Evolutionary conservation across 2,329 filamentous ascomycete genomes (phyloP), one percentile per base, ranked within the genome.

Genomic region (Sphaerostilbella broomeana): DNA sequence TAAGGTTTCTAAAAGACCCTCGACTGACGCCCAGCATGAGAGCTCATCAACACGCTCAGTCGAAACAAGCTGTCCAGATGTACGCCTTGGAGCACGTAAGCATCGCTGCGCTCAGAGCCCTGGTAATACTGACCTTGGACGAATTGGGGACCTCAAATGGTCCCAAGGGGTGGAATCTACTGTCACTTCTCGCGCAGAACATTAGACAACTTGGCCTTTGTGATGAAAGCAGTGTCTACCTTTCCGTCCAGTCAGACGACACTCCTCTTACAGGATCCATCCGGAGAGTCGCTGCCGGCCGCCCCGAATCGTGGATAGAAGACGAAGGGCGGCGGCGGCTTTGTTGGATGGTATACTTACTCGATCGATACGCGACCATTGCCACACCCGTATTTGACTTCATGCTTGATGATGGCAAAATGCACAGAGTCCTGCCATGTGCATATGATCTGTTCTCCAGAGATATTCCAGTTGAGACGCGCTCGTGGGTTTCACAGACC

Each of bases 281-380:
- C 4, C 56, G 59, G 4, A 51, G 60, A 35, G 56, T 66, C 2
- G 53, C 53, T 1, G 53, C 57, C 6, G 54, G 57, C 3, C 57
- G 55, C 5, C 64, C 65, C 2, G 57, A 61, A 11, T 65, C 64
- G 1, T 68, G 64, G 63, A 65, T 68, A 19, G 65, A 68, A 36
- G 65, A 68, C 19, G 65, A 68, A 44, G 62, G 65, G 5, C 52
- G 65, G 2, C 49, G 65, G 4, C 56, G 65, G 2, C 49, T 67
- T 0, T 66, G 62, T 35, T 68, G 65, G 65, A 67, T 68, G 60
- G 62, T 68, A 0, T 68, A 68, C 33, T 56, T 67, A 10, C 55
- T 68, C 7, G 65, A 68, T 39, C 56, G 65, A 27, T 68, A 68
- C 27, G 61, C 65, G 1, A 66, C 65, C 0, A 59, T 68, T 26